Evolutionary conservation across 495 filamentous ascomycete species (phyloP).

Genomic region (Neurospora tetraspora): DNA sequence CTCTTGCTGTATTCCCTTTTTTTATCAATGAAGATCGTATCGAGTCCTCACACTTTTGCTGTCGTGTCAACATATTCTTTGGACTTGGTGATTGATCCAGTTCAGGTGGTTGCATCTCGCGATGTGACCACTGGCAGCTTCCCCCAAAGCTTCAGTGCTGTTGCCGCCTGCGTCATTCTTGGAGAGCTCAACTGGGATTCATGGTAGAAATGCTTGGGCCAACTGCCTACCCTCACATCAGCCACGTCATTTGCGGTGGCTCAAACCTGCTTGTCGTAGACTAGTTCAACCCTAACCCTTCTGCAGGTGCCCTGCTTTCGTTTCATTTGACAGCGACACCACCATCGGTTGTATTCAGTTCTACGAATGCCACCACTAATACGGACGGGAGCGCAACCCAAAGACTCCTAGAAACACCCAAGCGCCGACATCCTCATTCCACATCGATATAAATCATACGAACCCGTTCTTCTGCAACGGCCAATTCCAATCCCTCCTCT

Average conservation of each 20-base stretch:
- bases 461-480: background rate
- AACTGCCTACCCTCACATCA: background rate
- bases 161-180: background rate
- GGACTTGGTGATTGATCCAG: background rate
- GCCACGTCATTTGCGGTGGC: background rate
- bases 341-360: background rate
- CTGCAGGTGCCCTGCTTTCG: background rate
- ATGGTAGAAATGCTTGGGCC: background rate
- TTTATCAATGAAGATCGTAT: background rate
- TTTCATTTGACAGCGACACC: background rate
- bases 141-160: background rate
- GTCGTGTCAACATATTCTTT: background rate
- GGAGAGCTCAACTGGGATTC: background rate
- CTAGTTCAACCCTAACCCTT: background rate
- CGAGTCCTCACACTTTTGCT: background rate
- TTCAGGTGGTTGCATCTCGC: background rate
- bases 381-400: too few species aligned
- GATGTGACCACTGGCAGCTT: background rate
- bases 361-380: too few species aligned
- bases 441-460: background rate
- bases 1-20: background rate
- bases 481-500: constrained; percentile 5
- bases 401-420: background rate
- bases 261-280: background rate
- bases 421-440: background rate